Evolutionary conservation across 495 filamentous ascomycete species (phyloP).

Genomic region (Penicillium crystallinum): DNA sequence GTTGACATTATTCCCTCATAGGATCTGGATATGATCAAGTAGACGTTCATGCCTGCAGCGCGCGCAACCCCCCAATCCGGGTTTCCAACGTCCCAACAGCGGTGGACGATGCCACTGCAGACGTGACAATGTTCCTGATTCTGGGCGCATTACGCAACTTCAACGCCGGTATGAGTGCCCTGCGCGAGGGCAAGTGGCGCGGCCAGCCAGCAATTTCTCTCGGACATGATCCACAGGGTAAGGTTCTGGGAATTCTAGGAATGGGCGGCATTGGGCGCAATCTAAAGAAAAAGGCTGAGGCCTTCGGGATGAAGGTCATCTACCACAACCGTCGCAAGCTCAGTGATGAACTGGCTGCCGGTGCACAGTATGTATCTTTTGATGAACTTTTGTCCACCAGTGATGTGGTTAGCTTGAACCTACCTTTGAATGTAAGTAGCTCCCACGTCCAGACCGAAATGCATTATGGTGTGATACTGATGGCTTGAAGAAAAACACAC

Average conservation of each 20-base stretch:
- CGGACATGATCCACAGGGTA: slow-evolving; percentile 60
- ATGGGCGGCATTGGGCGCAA: slow-evolving; percentile 83
- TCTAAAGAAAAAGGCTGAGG: slow-evolving; percentile 49
- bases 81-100: slow-evolving; percentile 80
- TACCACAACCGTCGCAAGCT: slow-evolving; percentile 62
- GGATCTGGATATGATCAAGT: slow-evolving; percentile 81
- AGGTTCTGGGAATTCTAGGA: slow-evolving; percentile 69
- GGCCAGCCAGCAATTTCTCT: slow-evolving; percentile 43
- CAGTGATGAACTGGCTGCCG: slow-evolving; percentile 49
- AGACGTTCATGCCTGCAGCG: slow-evolving; percentile 64
- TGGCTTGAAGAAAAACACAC: slow-evolving; percentile 50
- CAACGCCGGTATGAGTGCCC: slow-evolving; percentile 53
- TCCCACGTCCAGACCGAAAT: neutral
- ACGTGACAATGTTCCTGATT: slow-evolving; percentile 71
- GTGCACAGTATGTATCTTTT: slow-evolving; percentile 63
- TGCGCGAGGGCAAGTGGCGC: slow-evolving; percentile 57
- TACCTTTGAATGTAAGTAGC: slow-evolving; percentile 64
- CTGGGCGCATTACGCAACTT: slow-evolving; percentile 71
- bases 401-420: slow-evolving; percentile 72
- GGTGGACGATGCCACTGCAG: slow-evolving; percentile 77
- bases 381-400: slow-evolving; percentile 59
- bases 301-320: slow-evolving; percentile 61
- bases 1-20: slow-evolving; percentile 9
- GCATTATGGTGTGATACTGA: neutral
- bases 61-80: slow-evolving; percentile 49